Percentiles rank a stretch among this genome's conserved stretches.
phyloP scores from a whole-genome alignment of 176 grass and related monocot genomes.

The Phragmites australis region DNA sequence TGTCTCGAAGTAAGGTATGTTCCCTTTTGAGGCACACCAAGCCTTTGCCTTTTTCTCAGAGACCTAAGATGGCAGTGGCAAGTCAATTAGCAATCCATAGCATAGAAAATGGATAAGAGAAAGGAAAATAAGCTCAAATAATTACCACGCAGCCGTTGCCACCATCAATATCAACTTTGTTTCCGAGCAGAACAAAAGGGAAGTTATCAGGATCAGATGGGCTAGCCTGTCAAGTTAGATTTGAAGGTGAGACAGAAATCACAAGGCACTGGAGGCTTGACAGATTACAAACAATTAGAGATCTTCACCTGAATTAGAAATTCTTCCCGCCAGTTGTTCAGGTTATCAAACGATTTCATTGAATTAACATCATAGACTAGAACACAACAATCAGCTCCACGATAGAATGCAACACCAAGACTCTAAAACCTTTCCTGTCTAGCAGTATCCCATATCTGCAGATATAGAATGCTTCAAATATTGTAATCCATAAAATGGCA shows the following conservation, averaged over 20 bases:
- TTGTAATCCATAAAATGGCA: not conserved
- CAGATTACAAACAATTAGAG: not conserved
- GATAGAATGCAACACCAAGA: constrained; percentile 88
- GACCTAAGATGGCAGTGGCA: constrained; percentile 50
- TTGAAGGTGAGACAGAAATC: constrained; percentile 25
- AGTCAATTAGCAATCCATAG: constrained; percentile 21
- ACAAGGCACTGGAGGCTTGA: not conserved
- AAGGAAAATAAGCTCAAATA: constrained; percentile 6
- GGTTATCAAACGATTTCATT: constrained; percentile 87
- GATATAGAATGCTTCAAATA: constrained; percentile 3
- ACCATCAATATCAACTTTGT: constrained; percentile 81
- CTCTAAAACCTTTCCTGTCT: constrained; percentile 89
- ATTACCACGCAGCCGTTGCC: constrained; percentile 76
- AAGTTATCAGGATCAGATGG: constrained; percentile 89
- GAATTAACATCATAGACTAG: constrained; percentile 89
- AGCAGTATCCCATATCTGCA: constrained; percentile 90
- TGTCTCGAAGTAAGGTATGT: constrained; percentile 88
- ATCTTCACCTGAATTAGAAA: constrained; percentile 83
- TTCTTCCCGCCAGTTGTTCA: constrained; percentile 91
- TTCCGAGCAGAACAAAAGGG: constrained; percentile 82
- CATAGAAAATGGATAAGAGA: constrained; percentile 23
- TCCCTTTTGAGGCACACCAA: constrained; percentile 83
- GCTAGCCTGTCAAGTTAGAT: constrained; percentile 56
- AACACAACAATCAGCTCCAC: constrained; percentile 88
- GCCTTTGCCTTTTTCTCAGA: constrained; percentile 88